These are phyloP conservation scores for Sambucus nigra DNA, from an alignment of 129 eudicot genomes.

Conservation along the genomic window DNA sequence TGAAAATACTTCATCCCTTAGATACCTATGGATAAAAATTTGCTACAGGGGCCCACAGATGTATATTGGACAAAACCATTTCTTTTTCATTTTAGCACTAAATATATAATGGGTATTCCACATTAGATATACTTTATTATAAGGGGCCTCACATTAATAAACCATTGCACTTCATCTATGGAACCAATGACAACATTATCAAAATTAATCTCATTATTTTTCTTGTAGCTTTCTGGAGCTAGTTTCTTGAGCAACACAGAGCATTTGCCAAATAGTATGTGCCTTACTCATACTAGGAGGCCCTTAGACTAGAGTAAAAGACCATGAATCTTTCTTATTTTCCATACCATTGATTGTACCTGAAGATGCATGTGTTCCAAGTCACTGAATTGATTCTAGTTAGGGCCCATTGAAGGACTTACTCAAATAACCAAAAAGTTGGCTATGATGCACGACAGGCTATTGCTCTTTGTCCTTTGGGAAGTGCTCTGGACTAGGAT, in stretches of 20 bases:
- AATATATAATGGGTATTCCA: too few species aligned
- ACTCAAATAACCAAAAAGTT: slow-evolving; percentile 64
- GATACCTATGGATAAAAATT: too few species aligned
- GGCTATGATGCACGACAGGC: slow-evolving; percentile 77
- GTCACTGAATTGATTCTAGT: slow-evolving; percentile 92
- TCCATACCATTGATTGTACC: slow-evolving; percentile 59
- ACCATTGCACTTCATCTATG: slow-evolving; percentile 88
- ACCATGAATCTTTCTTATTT: slow-evolving; percentile 91
- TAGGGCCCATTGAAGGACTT: slow-evolving; percentile 76
- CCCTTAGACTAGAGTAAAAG: slow-evolving; percentile 92
- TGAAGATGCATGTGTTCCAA: slow-evolving; percentile 95
- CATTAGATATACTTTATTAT: too few species aligned
- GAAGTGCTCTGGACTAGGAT: slow-evolving; percentile 86
- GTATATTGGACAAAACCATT: too few species aligned
- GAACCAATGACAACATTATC: slow-evolving; percentile 63
- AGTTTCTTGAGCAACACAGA: slow-evolving; percentile 87
- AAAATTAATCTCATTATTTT: slow-evolving; percentile 44
- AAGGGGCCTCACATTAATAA: too few species aligned
- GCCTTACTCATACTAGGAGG: slow-evolving; percentile 99
- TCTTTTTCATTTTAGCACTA: too few species aligned
- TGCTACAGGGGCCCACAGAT: too few species aligned
- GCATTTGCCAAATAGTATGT: slow-evolving; percentile 98
- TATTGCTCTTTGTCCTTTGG: slow-evolving; percentile 86
- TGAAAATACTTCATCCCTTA: too few species aligned
- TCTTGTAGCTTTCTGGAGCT: slow-evolving; percentile 98